Base-by-base conservation (phyloP, 306 rosid species). In the Quercus cerris region DNA sequence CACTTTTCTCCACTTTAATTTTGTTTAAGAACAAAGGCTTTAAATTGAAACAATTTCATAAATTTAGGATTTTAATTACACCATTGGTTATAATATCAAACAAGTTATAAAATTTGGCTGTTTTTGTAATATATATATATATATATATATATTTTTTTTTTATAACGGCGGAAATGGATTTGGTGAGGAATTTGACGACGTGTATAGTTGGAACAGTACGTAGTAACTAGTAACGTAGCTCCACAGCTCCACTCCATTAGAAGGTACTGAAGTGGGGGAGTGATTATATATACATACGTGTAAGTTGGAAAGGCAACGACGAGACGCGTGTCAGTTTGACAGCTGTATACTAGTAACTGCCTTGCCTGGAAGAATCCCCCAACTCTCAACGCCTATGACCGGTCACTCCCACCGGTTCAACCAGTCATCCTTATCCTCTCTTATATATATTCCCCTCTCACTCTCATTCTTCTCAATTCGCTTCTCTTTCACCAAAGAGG, bases 291-390 rank as follows among this genome's bases (percentile, higher is more conserved):
- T 2, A 41, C 12, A 41, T 84, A 87, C 93, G 90, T 91, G 92
- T 70, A 77, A 67, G 75, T 56, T 78, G 59, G 49, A 63, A 59
- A 77, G 17, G 19, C 70, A 56, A 56, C 52, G 57, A 81, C n/a
- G 77, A 5, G 81, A 89, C 90, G 91, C 89, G 89, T 91, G 96
- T 86, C 85, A 4, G 52, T 78, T 70, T 84, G 80, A 86, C 89
- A 89, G 90, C 97, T 88, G 90, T 83, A 78, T 59, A 11, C 78
- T 76, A 28, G 82, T 86, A 85, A 87, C 97, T 88, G 86, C 88
- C 83, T 86, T 68, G 75, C 86, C 88, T 61, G 52, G 74, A 84
- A 86, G 74, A 76, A 86, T 75, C 84, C 62, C 69, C 46, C 54
- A 54, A 77, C 64, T 58, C 79, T 8, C 80, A 75, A 79, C 90